These are phyloP conservation scores for Aspergillus cavernicola DNA, from an alignment of 495 filamentous ascomycete genomes.

Conservation along the genomic window DNA sequence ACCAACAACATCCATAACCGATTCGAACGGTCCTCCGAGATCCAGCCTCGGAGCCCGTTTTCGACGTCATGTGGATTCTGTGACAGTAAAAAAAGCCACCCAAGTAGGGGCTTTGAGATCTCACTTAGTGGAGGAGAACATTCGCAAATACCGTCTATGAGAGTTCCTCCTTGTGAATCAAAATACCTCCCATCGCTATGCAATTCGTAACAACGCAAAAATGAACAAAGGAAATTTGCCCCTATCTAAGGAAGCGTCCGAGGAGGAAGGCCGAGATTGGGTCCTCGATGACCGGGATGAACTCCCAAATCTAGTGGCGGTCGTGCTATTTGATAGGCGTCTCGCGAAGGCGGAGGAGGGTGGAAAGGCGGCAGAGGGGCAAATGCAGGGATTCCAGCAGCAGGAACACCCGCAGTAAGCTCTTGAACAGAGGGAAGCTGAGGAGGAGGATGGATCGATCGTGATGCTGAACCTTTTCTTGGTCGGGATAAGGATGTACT, in stretches of 20 bases:
- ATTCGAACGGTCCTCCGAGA: constrained; percentile 22
- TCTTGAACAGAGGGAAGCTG: constrained; percentile 45
- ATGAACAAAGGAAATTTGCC: constrained; percentile 18
- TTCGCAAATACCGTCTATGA: constrained; percentile 30
- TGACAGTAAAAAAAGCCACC: neutral
- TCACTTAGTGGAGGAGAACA: constrained; percentile 11
- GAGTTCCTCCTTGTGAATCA: constrained; percentile 31
- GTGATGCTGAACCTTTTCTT: constrained; percentile 40
- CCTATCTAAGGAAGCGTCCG: constrained; percentile 36
- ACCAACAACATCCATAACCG: constrained; percentile 14
- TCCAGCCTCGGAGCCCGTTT: constrained; percentile 35
- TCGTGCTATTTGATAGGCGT: constrained; percentile 37
- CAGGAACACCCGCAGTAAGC: constrained; percentile 35
- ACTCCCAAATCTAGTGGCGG: constrained; percentile 28
- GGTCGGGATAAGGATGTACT: constrained; percentile 44
- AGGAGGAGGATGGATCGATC: constrained; percentile 32
- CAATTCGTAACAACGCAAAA: constrained; percentile 43
- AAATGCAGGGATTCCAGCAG: constrained; percentile 35
- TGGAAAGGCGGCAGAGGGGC: constrained; percentile 34
- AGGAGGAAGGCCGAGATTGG: constrained; percentile 36
- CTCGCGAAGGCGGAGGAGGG: constrained; percentile 32
- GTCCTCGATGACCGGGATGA: constrained; percentile 30
- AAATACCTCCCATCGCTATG: constrained; percentile 45
- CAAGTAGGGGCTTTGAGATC: constrained; percentile 7
- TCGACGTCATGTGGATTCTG: constrained; percentile 2